These are phyloP conservation scores for Paraphaeosphaeria sporulosa DNA, from an alignment of 2,329 filamentous ascomycete genomes.

Conservation along the genomic window DNA sequence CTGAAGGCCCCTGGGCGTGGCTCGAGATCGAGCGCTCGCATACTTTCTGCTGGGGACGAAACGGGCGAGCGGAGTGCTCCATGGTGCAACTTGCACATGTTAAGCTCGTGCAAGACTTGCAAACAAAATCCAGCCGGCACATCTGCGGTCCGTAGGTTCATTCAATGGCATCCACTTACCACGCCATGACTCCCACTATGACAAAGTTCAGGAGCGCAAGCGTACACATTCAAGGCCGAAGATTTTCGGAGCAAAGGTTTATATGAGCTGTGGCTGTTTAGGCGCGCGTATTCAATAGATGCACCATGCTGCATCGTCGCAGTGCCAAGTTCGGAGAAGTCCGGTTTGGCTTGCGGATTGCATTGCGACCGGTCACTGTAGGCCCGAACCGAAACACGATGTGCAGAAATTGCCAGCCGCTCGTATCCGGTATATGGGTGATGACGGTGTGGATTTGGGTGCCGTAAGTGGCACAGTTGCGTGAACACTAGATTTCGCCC, in stretches of 20 bases:
- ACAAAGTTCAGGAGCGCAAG: neutral
- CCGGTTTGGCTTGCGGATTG: neutral
- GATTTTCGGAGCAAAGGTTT: neutral
- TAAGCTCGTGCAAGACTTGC: neutral
- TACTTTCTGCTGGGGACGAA: neutral
- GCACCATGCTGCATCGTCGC: neutral
- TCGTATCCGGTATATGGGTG: neutral
- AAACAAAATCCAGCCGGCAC: neutral
- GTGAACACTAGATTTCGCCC: neutral
- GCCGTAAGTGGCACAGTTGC: neutral
- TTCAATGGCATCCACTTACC: neutral
- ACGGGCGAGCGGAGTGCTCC: neutral
- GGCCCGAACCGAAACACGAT: neutral
- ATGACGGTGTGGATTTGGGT: neutral
- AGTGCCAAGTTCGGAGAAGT: neutral
- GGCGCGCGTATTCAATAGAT: neutral
- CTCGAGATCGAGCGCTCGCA: neutral
- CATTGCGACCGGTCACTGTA: neutral
- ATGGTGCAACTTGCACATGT: neutral
- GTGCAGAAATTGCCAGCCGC: neutral
- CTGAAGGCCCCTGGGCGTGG: neutral
- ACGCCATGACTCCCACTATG: neutral
- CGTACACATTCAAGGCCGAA: neutral
- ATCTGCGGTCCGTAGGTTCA: no score
- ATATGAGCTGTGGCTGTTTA: neutral